Base-by-base conservation (phyloP, 768 basidiomycete genomes). In the Termitomyces heimii region DNA sequence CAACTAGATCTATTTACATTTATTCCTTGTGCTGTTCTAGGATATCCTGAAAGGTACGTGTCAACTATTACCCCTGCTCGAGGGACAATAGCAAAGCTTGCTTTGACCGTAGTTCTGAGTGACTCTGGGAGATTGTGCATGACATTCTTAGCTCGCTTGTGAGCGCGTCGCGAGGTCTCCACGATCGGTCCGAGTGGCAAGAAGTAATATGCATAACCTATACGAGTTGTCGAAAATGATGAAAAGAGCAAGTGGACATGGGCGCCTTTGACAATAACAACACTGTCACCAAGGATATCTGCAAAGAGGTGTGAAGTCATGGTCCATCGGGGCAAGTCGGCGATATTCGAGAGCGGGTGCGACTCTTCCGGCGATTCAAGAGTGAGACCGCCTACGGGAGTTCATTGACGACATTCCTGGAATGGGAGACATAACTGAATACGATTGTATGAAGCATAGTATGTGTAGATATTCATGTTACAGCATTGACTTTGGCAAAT, bases 201-300 rank as follows among this genome's bases (percentile, higher is more conserved):
- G 58, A 70, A 72, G 58, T 76, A 70, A 58, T 80, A 72, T 0
- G 65, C 65, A 61, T 77, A 78, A 8, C 67, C 77, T 78, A 31
- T 46, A 18, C 34, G 10, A 24, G 32, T 2, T 24, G 22, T 24
- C 8, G 1, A 2, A 35, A 43, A 34, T 24, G 4, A 50, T 24
- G 48, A 35, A 24, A 40, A 24, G 6, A 16, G 22, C 4, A 40
- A 45, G 20, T 32, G 22, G 35, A 39, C 12, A 16, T 13, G 40
- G 10, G 22, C 31, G 46, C 35, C 37, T 9, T 14, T 46, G 4
- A 22, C 53, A 24, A 42, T 13, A 34, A 52, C 48, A 47, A 44
- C 1, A 14, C 34, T 16, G 20, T 54, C 54, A 16, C 58, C 54
- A 37, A 53, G 22, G 13, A 22, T 24, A 40, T 54, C 54, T 20